These are phyloP conservation scores for Xylaria telfairii DNA, from an alignment of 495 filamentous ascomycete genomes.

Conservation along the genomic window DNA sequence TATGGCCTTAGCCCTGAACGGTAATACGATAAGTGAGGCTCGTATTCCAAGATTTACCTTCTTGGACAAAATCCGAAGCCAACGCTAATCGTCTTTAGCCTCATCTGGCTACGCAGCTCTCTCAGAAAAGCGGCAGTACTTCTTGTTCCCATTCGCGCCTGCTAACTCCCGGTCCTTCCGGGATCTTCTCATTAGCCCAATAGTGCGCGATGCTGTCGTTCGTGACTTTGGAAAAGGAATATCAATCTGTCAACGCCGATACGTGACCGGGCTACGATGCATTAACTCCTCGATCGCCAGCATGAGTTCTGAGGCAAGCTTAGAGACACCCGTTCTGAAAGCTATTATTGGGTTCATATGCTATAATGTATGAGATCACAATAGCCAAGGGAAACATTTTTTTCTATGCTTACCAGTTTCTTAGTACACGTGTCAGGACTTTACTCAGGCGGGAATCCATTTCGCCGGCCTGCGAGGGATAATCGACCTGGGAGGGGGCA, in stretches of 20 bases:
- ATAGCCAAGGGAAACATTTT: slow-evolving; percentile 7
- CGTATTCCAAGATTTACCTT: background rate
- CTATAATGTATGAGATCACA: slow-evolving; percentile 29
- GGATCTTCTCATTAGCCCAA: slow-evolving; percentile 27
- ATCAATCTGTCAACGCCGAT: slow-evolving; percentile 25
- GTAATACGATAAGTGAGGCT: slow-evolving; percentile 23
- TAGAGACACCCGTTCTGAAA: slow-evolving; percentile 20
- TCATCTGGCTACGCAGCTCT: slow-evolving; percentile 17
- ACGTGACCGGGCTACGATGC: slow-evolving; percentile 19
- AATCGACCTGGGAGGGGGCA: slow-evolving; percentile 21
- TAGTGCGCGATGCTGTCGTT: slow-evolving; percentile 24
- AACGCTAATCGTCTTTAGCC: slow-evolving; percentile 11
- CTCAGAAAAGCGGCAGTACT: slow-evolving; percentile 18
- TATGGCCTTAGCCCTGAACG: slow-evolving; percentile 17
- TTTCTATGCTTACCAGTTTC: slow-evolving; percentile 14
- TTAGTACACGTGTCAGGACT: slow-evolving; percentile 22
- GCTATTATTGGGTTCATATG: slow-evolving; percentile 30
- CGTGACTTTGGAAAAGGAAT: slow-evolving; percentile 22
- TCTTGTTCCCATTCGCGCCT: slow-evolving; percentile 29
- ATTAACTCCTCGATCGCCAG: slow-evolving; percentile 26
- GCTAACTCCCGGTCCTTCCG: slow-evolving; percentile 24
- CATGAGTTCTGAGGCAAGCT: slow-evolving; percentile 12
- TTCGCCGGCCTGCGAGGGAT: slow-evolving; percentile 26
- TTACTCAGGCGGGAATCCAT: slow-evolving; percentile 27
- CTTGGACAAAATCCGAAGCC: background rate